phyloP scores from a whole-genome alignment of 176 grass and related monocot genomes.

The Puya raimondii region DNA sequence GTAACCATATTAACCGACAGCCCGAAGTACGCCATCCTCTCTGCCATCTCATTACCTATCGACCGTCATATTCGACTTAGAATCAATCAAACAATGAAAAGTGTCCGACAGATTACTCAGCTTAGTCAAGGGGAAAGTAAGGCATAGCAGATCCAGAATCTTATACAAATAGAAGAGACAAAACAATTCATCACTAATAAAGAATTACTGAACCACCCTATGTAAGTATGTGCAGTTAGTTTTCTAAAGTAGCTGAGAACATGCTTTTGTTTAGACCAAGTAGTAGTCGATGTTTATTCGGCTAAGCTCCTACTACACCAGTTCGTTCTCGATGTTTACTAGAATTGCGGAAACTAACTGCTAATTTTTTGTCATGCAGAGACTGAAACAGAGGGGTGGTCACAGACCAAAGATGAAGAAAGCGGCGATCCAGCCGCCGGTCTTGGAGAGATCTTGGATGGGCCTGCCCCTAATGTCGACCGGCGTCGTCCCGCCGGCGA shows the following conservation, averaged over 20 bases:
- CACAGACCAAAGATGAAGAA: conserved; percentile 73
- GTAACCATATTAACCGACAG: conserved; percentile 84
- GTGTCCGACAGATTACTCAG: neutral
- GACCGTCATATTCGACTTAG: neutral
- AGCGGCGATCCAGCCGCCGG: conserved; percentile 76
- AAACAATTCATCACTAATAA: neutral
- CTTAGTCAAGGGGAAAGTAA: too few species aligned
- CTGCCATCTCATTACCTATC: conserved; percentile 78
- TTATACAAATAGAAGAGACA: neutral
- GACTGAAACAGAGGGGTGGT: neutral
- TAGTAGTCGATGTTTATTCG: neutral
- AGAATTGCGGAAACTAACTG: neutral
- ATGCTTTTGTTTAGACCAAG: neutral
- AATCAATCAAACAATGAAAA: neutral
- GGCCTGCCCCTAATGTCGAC: conserved; percentile 58
- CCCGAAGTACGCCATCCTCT: conserved; percentile 94
- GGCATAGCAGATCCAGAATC: too few species aligned
- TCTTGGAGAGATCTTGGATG: conserved; percentile 50
- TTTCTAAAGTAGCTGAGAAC: neutral
- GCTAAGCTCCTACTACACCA: too few species aligned
- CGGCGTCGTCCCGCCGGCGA: conserved; percentile 38
- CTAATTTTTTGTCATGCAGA: too few species aligned
- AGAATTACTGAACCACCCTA: neutral
- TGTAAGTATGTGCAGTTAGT: neutral
- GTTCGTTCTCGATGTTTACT: neutral